Evolutionary conservation across 768 basidiomycete genomes (phyloP), one percentile per base, ranked within the genome.

Genomic region (Pleurotus salmoneostramineus): DNA sequence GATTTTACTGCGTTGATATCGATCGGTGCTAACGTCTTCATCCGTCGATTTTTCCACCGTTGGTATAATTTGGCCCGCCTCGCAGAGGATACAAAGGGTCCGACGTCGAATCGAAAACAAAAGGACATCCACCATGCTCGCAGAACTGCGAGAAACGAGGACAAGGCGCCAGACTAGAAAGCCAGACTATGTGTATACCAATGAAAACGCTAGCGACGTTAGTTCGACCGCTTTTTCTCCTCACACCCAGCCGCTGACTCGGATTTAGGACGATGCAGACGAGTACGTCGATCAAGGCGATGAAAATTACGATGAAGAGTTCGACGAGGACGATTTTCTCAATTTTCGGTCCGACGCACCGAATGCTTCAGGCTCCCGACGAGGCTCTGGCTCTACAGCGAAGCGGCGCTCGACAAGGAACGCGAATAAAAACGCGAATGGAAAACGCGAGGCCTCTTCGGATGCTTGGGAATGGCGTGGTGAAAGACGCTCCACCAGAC

Each of bases 171-270:
- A 83, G 71, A 84, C 87, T 2, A 81, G 81, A 44, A 84, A 82
- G 61, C 88, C 89, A 48, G 88, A 92, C 75, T 94, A 94, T 71
- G 89, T 89, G 52, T 91, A 93, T 70, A 77, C 80, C 65, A 81
- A 87, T 63, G 78, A 79, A 58, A 72, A 77, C 62, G 83, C 82
- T 58, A 87, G 84, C 63, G 91, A 88, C 71, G 88, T 76, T 77
- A 74, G 83, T 74, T 54, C 35, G 59, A 46, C 48, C 57, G 47
- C 56, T 56, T 55, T 57, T 17, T 42, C 57, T 45, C 52, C 52
- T 59, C 63, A 57, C 59, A 50, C 56, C 59, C 50, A 47, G 58
- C 51, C 54, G 57, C 71, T 69, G 60, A 70, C 64, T 49, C 67
- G 68, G 67, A 59, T 55, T 58, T 58, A 76, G 74, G 75, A 89